Base-by-base conservation (phyloP, 2,329 filamentous ascomycete species). In the Cercospora sesami region DNA sequence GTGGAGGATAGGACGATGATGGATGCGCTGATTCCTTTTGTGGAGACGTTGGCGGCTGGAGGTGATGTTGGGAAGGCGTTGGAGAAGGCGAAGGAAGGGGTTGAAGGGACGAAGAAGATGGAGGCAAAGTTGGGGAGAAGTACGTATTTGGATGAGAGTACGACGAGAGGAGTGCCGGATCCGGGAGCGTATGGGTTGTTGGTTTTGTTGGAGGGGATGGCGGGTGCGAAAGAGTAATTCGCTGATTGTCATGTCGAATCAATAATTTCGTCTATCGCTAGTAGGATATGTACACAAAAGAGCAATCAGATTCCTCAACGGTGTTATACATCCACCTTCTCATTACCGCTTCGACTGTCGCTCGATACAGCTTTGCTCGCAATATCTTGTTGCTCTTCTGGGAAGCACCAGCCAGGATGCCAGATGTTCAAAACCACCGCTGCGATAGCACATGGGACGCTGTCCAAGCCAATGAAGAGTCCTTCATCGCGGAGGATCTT, bases 101-200 rank as follows among this genome's bases (percentile, higher is more conserved):
- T 78, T 1, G 76, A 79, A 28, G 73, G 76, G 10, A 79, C 78
- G 64, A 78, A 78, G 72, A 72, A 70, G 67, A 74, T 79, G 73
- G 71, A 77, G 66, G 78, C 78, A 48, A 77, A 72, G 69, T 67
- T 79, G 64, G 78, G 78, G 4, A 68, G 78, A 28, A 78, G 76
- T 67, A 74, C 76, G 53, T 79, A 79, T 73, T 60, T 79, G 53
- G 76, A 78, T 69, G 77, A 78, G 69, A 77, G 74, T 45, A 75
- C 76, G n/a, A 78, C 76, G 55, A 73, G 70, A 57, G 77, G 78
- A 16, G 77, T 78, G 61, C 78, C 77, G 5, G 78, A 79, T 73
- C 78, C 78, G 9, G 78, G 78, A 10, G 78, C 78, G 30, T 78
- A 77, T 71, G 78, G 78, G 28, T 71, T 80, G 72, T 70, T 76